A percentile compares a stretch with the other conserved stretches of the same genome.
Evolutionary conservation across 495 filamentous ascomycete species (phyloP).

Genomic region (Aspergillus incahuasiensis): DNA sequence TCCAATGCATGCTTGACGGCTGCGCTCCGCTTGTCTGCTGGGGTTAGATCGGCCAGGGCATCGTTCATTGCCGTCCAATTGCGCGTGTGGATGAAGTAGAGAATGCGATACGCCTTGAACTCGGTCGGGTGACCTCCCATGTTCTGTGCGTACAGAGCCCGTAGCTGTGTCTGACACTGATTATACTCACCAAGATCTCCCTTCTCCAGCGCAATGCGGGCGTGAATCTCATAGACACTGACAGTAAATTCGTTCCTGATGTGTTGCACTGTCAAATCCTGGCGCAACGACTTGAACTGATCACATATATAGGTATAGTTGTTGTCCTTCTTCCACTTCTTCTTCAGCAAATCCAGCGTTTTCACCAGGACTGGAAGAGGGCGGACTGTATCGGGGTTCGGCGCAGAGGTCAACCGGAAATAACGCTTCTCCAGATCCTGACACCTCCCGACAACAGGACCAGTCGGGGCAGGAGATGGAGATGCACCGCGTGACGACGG

Average conservation of each 20-base stretch:
- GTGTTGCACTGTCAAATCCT: slow-evolving; percentile 96
- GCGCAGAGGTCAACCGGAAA: slow-evolving; percentile 85
- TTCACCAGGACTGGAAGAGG: slow-evolving; percentile 75
- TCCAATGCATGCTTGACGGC: slow-evolving; percentile 88
- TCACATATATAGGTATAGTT: slow-evolving; percentile 98
- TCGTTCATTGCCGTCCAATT: slow-evolving; percentile 98
- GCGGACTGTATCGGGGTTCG: slow-evolving; percentile 80
- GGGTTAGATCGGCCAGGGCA: slow-evolving; percentile 93
- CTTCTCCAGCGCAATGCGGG: slow-evolving; percentile 95
- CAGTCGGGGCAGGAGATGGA: slow-evolving; percentile 53
- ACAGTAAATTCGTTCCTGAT: slow-evolving; percentile 96
- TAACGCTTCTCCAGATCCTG: slow-evolving; percentile 88
- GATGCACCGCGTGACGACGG: slow-evolving; percentile 52
- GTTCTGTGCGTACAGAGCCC: slow-evolving; percentile 78
- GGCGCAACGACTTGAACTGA: slow-evolving; percentile 97
- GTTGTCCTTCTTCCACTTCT: slow-evolving; percentile 88
- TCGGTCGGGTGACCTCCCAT: slow-evolving; percentile 88
- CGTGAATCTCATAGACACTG: slow-evolving; percentile 94
- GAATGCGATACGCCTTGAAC: slow-evolving; percentile 99
- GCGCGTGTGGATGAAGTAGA: slow-evolving; percentile 99
- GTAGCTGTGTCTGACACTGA: slow-evolving; percentile 98
- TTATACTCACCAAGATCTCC: slow-evolving; percentile 99
- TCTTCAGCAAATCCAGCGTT: slow-evolving; percentile 82
- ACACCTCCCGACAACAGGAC: slow-evolving; percentile 82
- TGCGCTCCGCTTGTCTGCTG: slow-evolving; percentile 80